These are phyloP conservation scores for Pseudogymnoascus sp. DNA, from an alignment of 2,329 filamentous ascomycete genomes.

Conservation along the genomic window DNA sequence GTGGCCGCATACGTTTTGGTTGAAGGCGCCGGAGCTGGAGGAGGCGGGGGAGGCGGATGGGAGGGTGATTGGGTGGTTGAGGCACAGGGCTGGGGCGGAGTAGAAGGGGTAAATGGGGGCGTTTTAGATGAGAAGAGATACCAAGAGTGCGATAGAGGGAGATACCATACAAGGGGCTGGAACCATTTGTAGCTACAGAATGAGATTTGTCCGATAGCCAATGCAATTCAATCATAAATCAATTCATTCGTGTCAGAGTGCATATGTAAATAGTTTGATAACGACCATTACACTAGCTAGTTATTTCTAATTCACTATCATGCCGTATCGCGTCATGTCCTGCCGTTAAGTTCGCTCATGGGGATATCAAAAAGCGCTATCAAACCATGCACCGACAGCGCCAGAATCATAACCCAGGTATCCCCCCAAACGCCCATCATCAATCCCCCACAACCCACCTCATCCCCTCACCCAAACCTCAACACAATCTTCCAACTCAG, in stretches of 20 bases:
- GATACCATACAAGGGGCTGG: neutral
- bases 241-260: neutral
- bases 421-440: neutral
- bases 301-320: neutral
- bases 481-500: slow-evolving; percentile 55
- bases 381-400: neutral
- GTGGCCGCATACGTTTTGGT: slow-evolving; percentile 48
- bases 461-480: slow-evolving; percentile 12
- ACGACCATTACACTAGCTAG: neutral
- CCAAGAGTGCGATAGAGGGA: neutral
- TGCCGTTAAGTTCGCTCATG: neutral
- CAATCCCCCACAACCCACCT: neutral
- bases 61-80: slow-evolving; percentile 36
- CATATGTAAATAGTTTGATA: neutral
- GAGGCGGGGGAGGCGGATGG: slow-evolving; percentile 36
- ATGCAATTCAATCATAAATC: neutral
- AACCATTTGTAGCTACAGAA: neutral
- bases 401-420: neutral
- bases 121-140: slow-evolving; percentile 6
- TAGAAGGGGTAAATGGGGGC: neutral
- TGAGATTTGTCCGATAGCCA: neutral
- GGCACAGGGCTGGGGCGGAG: slow-evolving; percentile 31
- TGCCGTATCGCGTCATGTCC: neutral
- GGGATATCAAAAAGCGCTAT: slow-evolving; percentile 4
- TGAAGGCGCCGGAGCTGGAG: slow-evolving; percentile 38